Base-by-base conservation (phyloP, 768 basidiomycete species). In the Agrocybe praecox region DNA sequence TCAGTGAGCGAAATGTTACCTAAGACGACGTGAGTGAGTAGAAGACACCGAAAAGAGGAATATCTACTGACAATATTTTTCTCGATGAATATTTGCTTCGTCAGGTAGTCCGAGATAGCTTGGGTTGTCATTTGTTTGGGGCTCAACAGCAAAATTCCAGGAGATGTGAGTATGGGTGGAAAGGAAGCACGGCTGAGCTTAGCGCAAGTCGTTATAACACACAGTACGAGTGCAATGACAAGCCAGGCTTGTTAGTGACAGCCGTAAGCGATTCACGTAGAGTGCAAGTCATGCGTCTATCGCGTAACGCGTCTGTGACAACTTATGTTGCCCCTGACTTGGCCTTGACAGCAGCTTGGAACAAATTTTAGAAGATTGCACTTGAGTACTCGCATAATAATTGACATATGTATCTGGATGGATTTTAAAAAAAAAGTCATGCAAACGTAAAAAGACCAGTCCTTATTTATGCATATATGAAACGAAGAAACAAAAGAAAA, bases 1-100 rank as follows among this genome's bases (percentile, higher is more conserved):
- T 92, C 48, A 94, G 76, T 5, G 83, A 86, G 34, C 91, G 82
- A 69, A 84, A 94, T 5, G 92, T 94, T 56, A 94, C 89, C 91
- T 93, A 57, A 1, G n/a, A 18, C 9, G 22, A 23, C 26, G 32
- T 45, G 24, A 36, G 43, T n/a, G 40, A 45, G 19, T 49, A 34
- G 33, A n/a, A 26, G 15, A n/a, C 45, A 33, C 18, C 21, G 21
- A 19, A 15, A 46, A 53, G 22, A 18, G 23, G 1, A 14, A 49
- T 58, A 52, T n/a, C n/a, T 53, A 80, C 83, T 44, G 81, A 81
- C 83, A 46, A 84, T 74, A 53, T 80, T 81, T 58, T 69, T 76
- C 56, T 81, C 80, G 18, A 83, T 80, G 46, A 77, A 76, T 14
- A 84, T 67, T 48, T 83, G 76, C 58, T 83, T 83, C 17, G 78